Percentiles rank a stretch among this genome's conserved stretches.
These are phyloP conservation scores for Verbena officinalis DNA, from an alignment of 257 asterid genomes.

Conservation along the genomic window DNA sequence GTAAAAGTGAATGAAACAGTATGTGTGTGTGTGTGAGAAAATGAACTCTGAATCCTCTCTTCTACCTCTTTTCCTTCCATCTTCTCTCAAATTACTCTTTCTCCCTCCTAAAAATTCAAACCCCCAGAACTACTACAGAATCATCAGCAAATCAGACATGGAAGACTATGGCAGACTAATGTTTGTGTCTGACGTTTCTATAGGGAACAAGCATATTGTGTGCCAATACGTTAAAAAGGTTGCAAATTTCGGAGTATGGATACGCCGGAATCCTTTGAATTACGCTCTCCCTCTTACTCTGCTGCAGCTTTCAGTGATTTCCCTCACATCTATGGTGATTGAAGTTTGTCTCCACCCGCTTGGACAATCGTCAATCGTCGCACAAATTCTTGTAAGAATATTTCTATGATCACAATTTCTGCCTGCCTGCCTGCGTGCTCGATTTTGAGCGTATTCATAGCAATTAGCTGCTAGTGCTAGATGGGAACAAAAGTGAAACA, in stretches of 20 bases:
- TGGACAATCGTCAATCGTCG: constrained; percentile 69
- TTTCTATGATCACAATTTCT: background rate
- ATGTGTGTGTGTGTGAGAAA: constrained; percentile 30
- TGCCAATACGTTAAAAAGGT: constrained; percentile 55
- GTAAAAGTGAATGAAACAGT: constrained; percentile 17
- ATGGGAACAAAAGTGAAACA: no score
- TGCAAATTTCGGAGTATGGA: constrained; percentile 50
- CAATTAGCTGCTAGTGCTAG: no score
- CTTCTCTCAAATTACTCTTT: background rate
- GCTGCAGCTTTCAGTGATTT: constrained; percentile 55
- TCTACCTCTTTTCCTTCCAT: constrained; percentile 13
- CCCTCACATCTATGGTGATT: constrained; percentile 50
- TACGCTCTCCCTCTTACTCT: constrained; percentile 62
- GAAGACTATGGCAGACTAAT: background rate
- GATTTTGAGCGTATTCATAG: no score
- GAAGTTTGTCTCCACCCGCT: constrained; percentile 62
- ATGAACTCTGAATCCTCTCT: constrained; percentile 1
- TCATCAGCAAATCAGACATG: background rate
- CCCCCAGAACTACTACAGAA: background rate
- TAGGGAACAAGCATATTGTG: constrained; percentile 39
- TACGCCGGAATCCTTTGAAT: constrained; percentile 46
- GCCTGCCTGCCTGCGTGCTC: no score
- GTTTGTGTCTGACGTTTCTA: constrained; percentile 31
- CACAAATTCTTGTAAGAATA: constrained; percentile 66
- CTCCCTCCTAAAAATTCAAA: background rate